Evolutionary conservation across 2,329 filamentous ascomycete genomes (phyloP).

Genomic region (Epichloe aotearoae): DNA sequence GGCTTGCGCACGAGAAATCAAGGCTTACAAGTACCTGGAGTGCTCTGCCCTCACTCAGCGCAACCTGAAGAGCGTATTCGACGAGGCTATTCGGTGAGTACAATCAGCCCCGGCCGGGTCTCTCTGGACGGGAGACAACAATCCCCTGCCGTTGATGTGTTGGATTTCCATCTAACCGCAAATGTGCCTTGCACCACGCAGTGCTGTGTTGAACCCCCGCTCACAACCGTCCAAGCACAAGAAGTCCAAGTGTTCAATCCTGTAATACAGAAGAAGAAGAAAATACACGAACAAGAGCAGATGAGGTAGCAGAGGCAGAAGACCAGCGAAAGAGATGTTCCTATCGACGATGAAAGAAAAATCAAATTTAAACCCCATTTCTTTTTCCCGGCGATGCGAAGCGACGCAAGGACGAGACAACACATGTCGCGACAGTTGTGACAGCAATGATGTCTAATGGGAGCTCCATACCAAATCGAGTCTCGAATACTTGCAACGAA

Average conservation of each 20-base stretch:
- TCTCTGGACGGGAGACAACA: background rate
- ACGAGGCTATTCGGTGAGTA: slow-evolving; percentile 89
- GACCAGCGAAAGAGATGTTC: background rate
- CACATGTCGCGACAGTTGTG: background rate
- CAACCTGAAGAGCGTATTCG: slow-evolving; percentile 96
- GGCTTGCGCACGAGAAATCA: slow-evolving; percentile 82
- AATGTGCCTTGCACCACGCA: slow-evolving; percentile 17
- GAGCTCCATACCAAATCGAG: background rate
- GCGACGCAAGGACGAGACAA: background rate
- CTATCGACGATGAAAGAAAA: background rate
- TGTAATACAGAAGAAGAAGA: slow-evolving; percentile 31
- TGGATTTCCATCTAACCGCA: background rate
- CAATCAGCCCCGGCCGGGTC: background rate
- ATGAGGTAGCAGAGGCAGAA: background rate
- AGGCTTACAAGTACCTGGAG: slow-evolving; percentile 92
- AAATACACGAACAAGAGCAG: background rate
- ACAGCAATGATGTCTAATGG: background rate
- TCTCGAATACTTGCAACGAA: slow-evolving; percentile 1
- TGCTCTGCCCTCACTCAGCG: slow-evolving; percentile 94
- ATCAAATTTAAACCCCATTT: slow-evolving; percentile 2
- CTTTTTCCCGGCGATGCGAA: slow-evolving; percentile 2
- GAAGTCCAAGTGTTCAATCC: slow-evolving; percentile 55
- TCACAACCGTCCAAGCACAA: slow-evolving; percentile 45
- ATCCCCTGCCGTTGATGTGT: background rate
- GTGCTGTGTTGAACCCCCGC: slow-evolving; percentile 56